Evolutionary conservation across 2,329 filamentous ascomycete genomes (phyloP).

Genomic region (Hysterium pulicare): DNA sequence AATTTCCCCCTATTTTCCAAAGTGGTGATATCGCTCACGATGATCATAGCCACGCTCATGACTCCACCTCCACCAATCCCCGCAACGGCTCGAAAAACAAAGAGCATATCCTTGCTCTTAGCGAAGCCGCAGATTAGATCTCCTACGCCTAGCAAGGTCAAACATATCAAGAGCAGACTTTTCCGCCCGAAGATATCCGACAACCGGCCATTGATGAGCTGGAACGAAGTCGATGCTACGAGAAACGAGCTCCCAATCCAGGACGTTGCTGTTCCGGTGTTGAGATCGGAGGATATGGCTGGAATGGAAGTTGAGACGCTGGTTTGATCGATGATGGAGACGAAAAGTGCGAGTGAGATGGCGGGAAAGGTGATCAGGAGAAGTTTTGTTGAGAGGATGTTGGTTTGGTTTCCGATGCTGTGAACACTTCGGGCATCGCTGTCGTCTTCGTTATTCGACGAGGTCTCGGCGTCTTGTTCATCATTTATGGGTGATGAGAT

Average conservation of each 20-base stretch:
- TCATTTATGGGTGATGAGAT: too few relatives aligned
- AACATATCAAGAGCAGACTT: constrained; percentile 6
- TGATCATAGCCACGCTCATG: constrained; percentile 23
- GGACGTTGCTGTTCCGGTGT: constrained; percentile 10
- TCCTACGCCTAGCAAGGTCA: constrained; percentile 27
- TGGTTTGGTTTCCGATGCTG: constrained; percentile 15
- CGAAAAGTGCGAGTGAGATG: constrained; percentile 14
- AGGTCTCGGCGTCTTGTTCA: too few relatives aligned
- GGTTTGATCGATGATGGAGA: constrained; percentile 16
- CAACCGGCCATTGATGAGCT: constrained; percentile 13
- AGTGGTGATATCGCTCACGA: constrained; percentile 25
- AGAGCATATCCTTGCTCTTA: constrained; percentile 22
- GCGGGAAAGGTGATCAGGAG: constrained; percentile 13
- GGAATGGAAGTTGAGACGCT: constrained; percentile 12
- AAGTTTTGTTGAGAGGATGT: constrained; percentile 9
- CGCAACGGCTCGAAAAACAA: constrained; percentile 27
- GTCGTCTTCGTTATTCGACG: neutral
- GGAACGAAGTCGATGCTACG: constrained; percentile 13
- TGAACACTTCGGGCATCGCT: constrained; percentile 4
- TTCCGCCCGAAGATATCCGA: constrained; percentile 26
- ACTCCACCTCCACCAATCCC: constrained; percentile 28
- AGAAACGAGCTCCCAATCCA: constrained; percentile 17
- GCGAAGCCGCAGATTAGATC: constrained; percentile 29
- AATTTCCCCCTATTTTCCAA: constrained; percentile 26
- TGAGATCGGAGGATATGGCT: constrained; percentile 11